Evolutionary conservation across 1,284 basidiomycete species (phyloP).

Genomic region (Cryptococcus hybrid): DNA sequence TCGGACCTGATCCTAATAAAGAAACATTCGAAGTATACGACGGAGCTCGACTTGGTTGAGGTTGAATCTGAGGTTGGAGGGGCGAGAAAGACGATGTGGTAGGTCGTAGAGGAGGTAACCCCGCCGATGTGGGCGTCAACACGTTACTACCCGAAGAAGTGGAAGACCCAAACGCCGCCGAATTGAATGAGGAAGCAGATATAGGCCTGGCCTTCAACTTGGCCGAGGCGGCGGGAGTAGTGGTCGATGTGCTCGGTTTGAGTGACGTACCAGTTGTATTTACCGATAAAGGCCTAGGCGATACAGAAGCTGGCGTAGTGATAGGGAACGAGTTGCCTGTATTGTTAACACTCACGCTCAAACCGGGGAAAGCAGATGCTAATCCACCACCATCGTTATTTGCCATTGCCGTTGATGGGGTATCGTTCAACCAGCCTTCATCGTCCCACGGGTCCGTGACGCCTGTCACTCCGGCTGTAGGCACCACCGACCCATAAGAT

Average conservation of each 20-base stretch:
- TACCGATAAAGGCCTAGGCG: slow-evolving; percentile 1
- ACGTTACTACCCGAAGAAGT: too few species aligned
- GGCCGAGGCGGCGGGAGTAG: too few species aligned
- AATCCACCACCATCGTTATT: slow-evolving; percentile 19
- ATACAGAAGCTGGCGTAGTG: slow-evolving; percentile 6
- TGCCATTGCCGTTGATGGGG: too few species aligned
- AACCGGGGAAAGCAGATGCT: slow-evolving; percentile 17
- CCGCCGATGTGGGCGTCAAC: too few species aligned
- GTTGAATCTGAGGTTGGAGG: slow-evolving; percentile 12
- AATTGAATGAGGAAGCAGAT: slow-evolving; percentile 40
- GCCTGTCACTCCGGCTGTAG: background rate
- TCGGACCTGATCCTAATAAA: slow-evolving; percentile 26
- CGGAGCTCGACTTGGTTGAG: too few species aligned
- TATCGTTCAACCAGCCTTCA: slow-evolving; percentile 39
- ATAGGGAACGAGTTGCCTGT: slow-evolving; percentile 11
- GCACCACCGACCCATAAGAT: too few species aligned
- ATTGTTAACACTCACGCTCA: slow-evolving; percentile 11
- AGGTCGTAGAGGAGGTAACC: slow-evolving; percentile 5
- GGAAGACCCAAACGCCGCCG: slow-evolving; percentile 25
- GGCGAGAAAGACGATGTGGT: slow-evolving; percentile 7
- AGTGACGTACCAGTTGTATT: background rate
- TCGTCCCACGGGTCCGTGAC: slow-evolving; percentile 47
- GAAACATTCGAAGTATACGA: background rate
- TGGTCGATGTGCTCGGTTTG: slow-evolving; percentile 7
- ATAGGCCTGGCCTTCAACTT: slow-evolving; percentile 41